Base-by-base conservation (phyloP, 1,284 basidiomycete genomes). In the Puccinia coronata region DNA sequence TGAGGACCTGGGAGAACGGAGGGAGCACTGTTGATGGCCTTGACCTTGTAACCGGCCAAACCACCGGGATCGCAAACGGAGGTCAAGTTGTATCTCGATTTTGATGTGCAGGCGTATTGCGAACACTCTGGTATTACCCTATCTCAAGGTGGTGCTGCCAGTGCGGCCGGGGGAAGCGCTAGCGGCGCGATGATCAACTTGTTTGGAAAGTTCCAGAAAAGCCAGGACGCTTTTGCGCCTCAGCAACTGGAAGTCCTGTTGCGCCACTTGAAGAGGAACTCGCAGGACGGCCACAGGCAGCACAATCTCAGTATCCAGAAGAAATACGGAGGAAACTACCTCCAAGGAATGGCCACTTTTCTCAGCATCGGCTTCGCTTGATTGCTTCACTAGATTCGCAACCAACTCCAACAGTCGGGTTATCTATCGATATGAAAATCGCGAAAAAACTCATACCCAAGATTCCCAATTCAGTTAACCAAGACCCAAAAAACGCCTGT, bases 281-380 rank as follows among this genome's bases (percentile, higher is more conserved):
- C 93, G 49, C 92, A 96, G 81, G 91, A 93, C 25, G 95, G 96
- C 53, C 94, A 96, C 84, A 92, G 94, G 84, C 91, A 92, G 65
- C 92, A 92, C 83, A 96, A 98, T 86, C 89, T 90, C 86, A 90
- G 90, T 82, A 95, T 96, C 85, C 89, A 89, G 82, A 91, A 91
- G 85, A 96, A 96, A 87, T 95, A 97, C 83, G 94, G 97, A 39
- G 96, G 98, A 84, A 87, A 89, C 0, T 99, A 99, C 88, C 89
- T 98, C 83, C 92, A 97, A 81, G 96, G 96, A 67, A 97, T 99
- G n/a, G n/a, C n/a, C n/a, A n/a, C n/a, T n/a, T n/a, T n/a, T n/a
- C n/a, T n/a, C n/a, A n/a, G n/a, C n/a, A n/a, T n/a, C n/a, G n/a
- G n/a, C n/a, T n/a, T n/a, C n/a, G n/a, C n/a, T n/a, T n/a, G n/a